Evolutionary conservation across 257 asterid species (phyloP), one percentile per base, ranked within the genome.

Genomic region (Fraxinus pennsylvanica): DNA sequence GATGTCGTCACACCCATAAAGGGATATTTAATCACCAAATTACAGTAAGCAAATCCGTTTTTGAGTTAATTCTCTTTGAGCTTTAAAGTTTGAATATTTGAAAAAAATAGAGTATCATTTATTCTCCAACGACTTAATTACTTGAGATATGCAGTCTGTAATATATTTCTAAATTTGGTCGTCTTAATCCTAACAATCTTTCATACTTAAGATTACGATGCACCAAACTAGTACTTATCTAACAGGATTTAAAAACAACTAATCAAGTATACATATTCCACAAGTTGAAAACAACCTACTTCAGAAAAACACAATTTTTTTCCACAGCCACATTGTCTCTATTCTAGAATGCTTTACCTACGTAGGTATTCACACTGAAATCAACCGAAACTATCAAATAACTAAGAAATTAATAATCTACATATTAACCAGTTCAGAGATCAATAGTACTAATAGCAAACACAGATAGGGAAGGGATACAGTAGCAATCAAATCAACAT

Each of bases 401-500:
- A 63, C 32, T 22, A 63, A 22, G 69, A 63, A 25, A 63, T 35
- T 25, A 25, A 63, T 9, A 22, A 10, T 25, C 35, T 25, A 54
- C 15, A 63, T 10, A 7, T 8, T 8, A 12, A 63, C 15, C 35
- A 9, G 35, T 25, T 63, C 69, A 61, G 15, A 61, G 7, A 61
- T 61, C 33, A 61, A 22, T 1, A 57, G 68, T 27, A 63, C 17
- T 2, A 22, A 63, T 19, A 63, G 17, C 17, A 63, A 61, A n/a
- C 69, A 25, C 15, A 63, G 39, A 74, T 30, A 36, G 33, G 7
- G 22, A 33, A 74, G 30, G 95, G 96, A 94, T 94, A 94, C 98
- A 78, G 89, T 85, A 39, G 96, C 98, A 84, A 94, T 89, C 89
- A 94, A 86, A 88, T 94, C 96, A 29, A 94, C 97, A 13, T 91